Percentiles rank a stretch among this genome's conserved stretches.
These are phyloP conservation scores for Circinella umbellata DNA, from an alignment of 371 early-diverging fungal species.

Conservation along the genomic window DNA sequence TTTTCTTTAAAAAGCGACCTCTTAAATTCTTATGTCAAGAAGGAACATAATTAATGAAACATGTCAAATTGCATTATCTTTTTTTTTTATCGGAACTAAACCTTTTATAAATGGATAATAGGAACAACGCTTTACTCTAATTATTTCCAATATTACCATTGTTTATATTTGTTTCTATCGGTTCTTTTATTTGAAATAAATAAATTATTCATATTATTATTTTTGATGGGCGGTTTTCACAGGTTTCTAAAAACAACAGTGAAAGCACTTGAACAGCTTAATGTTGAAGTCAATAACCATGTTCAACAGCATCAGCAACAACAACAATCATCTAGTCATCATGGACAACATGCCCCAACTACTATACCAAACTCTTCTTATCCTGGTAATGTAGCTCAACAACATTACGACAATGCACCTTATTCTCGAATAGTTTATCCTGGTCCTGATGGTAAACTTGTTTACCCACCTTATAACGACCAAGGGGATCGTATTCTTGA, in stretches of 20 bases:
- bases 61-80: too few relatives aligned
- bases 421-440: conserved; percentile 19
- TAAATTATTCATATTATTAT: too few relatives aligned
- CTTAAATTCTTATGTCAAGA: too few relatives aligned
- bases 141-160: too few relatives aligned
- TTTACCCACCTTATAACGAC: conserved; percentile 46
- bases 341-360: background rate
- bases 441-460: conserved; percentile 28
- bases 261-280: conserved; percentile 14
- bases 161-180: too few relatives aligned
- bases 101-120: too few relatives aligned
- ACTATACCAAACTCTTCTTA: background rate
- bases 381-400: background rate
- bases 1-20: too few relatives aligned
- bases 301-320: background rate
- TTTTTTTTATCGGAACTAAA: too few relatives aligned
- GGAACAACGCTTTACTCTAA: too few relatives aligned
- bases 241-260: conserved; percentile 19
- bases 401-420: conserved; percentile 5
- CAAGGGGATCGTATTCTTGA: conserved; percentile 51
- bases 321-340: background rate
- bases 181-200: too few relatives aligned
- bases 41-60: too few relatives aligned
- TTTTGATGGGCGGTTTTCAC: conserved; percentile 12
- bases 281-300: conserved; percentile 12